Base-by-base conservation (phyloP, 495 filamentous ascomycete genomes). In the Aspergillus affinis region DNA sequence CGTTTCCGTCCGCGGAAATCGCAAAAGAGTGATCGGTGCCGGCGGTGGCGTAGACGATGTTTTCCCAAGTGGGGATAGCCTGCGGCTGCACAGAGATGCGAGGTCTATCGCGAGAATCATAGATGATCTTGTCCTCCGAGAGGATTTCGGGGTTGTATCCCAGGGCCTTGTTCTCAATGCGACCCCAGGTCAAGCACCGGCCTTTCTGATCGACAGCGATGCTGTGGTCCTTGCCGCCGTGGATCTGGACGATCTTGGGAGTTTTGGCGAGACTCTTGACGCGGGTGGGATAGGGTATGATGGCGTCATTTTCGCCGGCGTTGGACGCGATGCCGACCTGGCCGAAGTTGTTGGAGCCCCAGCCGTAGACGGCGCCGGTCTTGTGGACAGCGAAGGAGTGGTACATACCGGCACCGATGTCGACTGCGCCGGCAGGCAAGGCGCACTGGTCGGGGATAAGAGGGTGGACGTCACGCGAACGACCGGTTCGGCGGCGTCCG, bases 401-500 rank as follows among this genome's bases (percentile, higher is more conserved):
- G 49, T 64, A 64, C 17, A n/a, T 8, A 12, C 61, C 61, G 1
- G 52, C 27, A 3, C 58, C 57, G 23, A 64, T 64, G 19, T 64
- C 29, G 6, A 54, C 10, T 2, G 60, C 57, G n/a, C 41, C 41
- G 32, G 44, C 7, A 1, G 61, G 57, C 10, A 60, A 44, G 10
- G 57, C 57, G 29, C 61, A 60, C 50, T 50, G 10, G 4, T 19
- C 54, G 5, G 61, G 61, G 3, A 49, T 17, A 6, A 64, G 61
- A 27, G n/a, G 41, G 21, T 65, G 46, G n/a, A 44, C 12, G n/a
- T 48, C 23, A n/a, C 50, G 48, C 17, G 36, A 29, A 27, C 55
- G 46, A 9, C 27, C 20, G 32, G 36, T 7, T 50, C 55, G 62
- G 26, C 55, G 55, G 17, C 62, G 55, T 15, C 86, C 90, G n/a